Conservation (phyloP, 2,329 filamentous ascomycete species). For the Penicillium sp. region DNA sequence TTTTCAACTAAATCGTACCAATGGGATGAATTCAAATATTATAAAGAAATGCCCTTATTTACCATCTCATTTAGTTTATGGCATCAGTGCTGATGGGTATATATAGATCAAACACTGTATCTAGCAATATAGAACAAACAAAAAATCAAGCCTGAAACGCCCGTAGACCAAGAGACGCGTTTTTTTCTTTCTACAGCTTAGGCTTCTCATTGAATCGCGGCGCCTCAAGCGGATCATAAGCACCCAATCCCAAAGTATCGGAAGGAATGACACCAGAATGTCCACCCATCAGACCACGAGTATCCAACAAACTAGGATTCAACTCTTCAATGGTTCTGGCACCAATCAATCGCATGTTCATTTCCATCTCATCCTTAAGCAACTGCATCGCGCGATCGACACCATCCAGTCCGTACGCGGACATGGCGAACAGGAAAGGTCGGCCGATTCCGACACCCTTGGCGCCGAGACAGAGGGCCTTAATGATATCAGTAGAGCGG, state of each 20-base stretch:
- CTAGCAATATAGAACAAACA: background rate
- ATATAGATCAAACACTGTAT: background rate
- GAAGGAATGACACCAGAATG: conserved; percentile 60
- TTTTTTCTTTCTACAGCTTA: conserved; percentile 36
- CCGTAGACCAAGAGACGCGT: background rate
- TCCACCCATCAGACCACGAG: conserved; percentile 62
- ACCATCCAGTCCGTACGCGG: conserved; percentile 80
- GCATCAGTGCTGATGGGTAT: conserved; percentile 6
- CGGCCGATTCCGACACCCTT: conserved; percentile 90
- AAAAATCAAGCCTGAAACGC: background rate
- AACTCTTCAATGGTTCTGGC: conserved; percentile 73
- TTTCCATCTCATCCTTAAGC: conserved; percentile 94
- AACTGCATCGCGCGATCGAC: conserved; percentile 92
- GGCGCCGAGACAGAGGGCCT: conserved; percentile 89
- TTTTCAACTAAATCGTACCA: no score
- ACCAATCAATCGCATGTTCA: conserved; percentile 96
- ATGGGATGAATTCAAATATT: background rate
- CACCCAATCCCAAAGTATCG: conserved; percentile 61
- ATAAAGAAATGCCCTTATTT: background rate
- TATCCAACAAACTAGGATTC: conserved; percentile 78
- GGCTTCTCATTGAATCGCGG: conserved; percentile 53
- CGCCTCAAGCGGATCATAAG: conserved; percentile 57
- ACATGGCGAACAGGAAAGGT: conserved; percentile 96
- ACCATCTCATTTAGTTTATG: background rate
- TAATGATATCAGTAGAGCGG: conserved; percentile 90